phyloP scores from a whole-genome alignment of 2,329 filamentous ascomycete genomes.

The Xylaria multiplex region DNA sequence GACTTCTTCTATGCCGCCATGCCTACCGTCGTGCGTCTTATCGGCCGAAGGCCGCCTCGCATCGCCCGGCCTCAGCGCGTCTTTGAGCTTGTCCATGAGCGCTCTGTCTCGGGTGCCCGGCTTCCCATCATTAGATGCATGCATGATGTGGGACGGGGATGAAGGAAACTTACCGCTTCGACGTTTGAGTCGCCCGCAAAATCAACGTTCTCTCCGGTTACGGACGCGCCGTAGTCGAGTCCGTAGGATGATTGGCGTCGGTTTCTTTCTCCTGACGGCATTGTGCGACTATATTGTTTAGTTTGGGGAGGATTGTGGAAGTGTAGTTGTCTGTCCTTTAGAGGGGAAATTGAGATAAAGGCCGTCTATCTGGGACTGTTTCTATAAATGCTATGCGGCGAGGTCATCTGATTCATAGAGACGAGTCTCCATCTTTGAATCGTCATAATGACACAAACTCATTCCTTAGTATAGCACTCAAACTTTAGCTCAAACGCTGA shows the following conservation, averaged over 20 bases:
- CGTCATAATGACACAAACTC: constrained; percentile 30
- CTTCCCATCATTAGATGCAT: constrained; percentile 12
- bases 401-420: constrained; percentile 4
- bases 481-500: constrained; percentile 52
- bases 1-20: constrained; percentile 27
- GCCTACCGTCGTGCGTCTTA: constrained; percentile 22
- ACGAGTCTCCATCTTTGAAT: constrained; percentile 6
- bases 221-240: constrained; percentile 33
- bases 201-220: constrained; percentile 25
- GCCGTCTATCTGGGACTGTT: neutral
- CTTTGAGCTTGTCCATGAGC: constrained; percentile 34
- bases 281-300: neutral
- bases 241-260: neutral
- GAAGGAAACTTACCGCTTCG: constrained; percentile 17
- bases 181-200: constrained; percentile 21
- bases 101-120: constrained; percentile 30
- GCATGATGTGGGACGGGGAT: neutral
- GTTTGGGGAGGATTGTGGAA: neutral
- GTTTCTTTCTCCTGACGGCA: constrained; percentile 24
- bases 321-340: neutral
- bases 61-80: constrained; percentile 34
- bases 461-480: neutral
- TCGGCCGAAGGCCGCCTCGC: neutral
- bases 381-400: neutral
- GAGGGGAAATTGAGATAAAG: neutral